Conservation (phyloP, 345 rosid genomes). For the Rhizophora apiculata region DNA sequence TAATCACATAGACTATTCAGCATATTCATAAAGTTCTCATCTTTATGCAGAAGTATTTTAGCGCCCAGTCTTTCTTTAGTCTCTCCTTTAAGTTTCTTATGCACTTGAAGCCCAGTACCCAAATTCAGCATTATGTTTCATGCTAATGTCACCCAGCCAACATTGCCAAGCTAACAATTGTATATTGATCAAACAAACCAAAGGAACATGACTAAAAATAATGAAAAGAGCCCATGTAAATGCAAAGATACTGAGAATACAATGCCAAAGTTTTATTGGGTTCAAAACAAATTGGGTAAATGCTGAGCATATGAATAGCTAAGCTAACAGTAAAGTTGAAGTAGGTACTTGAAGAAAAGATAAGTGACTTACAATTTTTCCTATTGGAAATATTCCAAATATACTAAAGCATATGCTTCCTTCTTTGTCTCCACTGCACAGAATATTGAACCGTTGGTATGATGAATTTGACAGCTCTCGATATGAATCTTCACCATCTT, state of each 20-base stretch:
- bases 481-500: constrained; percentile 79
- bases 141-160: neutral
- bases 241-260: neutral
- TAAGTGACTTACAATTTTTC: constrained; percentile 67
- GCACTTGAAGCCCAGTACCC: neutral
- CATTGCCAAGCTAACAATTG: neutral
- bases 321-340: neutral
- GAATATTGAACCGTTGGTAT: constrained; percentile 74
- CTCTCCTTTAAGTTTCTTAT: neutral
- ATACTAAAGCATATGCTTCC: constrained; percentile 83
- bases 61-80: neutral
- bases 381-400: constrained; percentile 91
- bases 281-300: neutral
- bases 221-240: neutral
- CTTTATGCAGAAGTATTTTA: neutral
- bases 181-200: too few relatives aligned
- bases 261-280: neutral
- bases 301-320: neutral
- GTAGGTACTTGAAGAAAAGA: neutral
- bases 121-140: neutral
- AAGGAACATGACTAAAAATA: neutral
- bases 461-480: constrained; percentile 73
- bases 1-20: neutral
- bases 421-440: constrained; percentile 82
- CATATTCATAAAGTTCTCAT: neutral